These are phyloP conservation scores for Hyphodiscus sp. DNA, from an alignment of 2,329 filamentous ascomycete species.

Conservation along the genomic window DNA sequence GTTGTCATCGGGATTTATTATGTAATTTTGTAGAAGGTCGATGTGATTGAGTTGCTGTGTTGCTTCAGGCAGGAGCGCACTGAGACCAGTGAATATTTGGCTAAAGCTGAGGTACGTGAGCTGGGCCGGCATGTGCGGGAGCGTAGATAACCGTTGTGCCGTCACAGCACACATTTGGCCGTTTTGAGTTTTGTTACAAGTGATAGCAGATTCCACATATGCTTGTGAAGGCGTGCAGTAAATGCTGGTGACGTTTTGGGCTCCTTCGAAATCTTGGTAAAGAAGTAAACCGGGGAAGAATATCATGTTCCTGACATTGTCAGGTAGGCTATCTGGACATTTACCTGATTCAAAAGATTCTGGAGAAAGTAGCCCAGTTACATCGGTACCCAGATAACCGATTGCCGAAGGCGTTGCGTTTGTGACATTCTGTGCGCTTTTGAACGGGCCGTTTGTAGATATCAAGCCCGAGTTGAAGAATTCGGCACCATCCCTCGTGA, in stretches of 20 bases:
- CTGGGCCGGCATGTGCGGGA: constrained; percentile 5
- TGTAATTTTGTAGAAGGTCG: constrained; percentile 19
- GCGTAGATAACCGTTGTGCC: constrained; percentile 15
- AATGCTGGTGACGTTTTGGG: constrained; percentile 17
- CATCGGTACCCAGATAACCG: constrained; percentile 17
- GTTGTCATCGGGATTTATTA: constrained; percentile 12
- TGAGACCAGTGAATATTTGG: constrained; percentile 8
- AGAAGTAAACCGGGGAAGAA: constrained; percentile 14
- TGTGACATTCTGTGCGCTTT: constrained; percentile 11
- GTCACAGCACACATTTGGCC: constrained; percentile 8
- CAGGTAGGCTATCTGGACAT: constrained; percentile 14
- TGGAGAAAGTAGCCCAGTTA: constrained; percentile 7
- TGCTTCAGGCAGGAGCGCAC: constrained; percentile 8
- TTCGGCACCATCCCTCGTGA: constrained; percentile 2
- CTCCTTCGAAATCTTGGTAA: constrained; percentile 21
- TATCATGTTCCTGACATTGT: constrained; percentile 3
- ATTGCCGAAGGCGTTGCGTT: constrained; percentile 14
- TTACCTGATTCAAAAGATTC: constrained; percentile 3
- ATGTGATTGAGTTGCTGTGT: constrained; percentile 9
- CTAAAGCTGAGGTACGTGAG: constrained; percentile 15
- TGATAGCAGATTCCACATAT: constrained; percentile 17
- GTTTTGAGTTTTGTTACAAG: constrained; percentile 6
- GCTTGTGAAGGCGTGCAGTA: constrained; percentile 18
- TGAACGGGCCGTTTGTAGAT: constrained; percentile 15
- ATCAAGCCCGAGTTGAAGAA: constrained; percentile 19